Percentiles rank a stretch among this genome's conserved stretches.
phyloP scores from a whole-genome alignment of 768 basidiomycete genomes.

The Gautieria morchelliformis region DNA sequence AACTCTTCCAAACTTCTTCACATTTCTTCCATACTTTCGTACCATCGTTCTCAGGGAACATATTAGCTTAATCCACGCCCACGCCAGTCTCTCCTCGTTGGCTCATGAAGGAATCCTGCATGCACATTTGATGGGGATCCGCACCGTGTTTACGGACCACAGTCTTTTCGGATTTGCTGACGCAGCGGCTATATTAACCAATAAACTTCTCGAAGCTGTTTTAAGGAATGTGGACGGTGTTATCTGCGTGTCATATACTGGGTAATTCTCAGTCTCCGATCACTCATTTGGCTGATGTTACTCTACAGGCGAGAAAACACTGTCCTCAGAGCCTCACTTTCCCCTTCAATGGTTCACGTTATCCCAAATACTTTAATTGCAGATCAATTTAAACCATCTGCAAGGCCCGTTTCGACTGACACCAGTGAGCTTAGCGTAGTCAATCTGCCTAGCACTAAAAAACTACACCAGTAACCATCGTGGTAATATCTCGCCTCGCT shows the following conservation, averaged over 20 bases:
- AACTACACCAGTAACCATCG: slow-evolving; percentile 64
- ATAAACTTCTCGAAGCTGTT: slow-evolving; percentile 84
- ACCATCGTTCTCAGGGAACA: slow-evolving; percentile 81
- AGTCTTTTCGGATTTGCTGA: slow-evolving; percentile 95
- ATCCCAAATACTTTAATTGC: slow-evolving; percentile 90
- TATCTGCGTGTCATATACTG: slow-evolving; percentile 94
- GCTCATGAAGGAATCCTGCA: slow-evolving; percentile 92
- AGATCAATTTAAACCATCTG: slow-evolving; percentile 70
- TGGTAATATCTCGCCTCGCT: slow-evolving; percentile 81
- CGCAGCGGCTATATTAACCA: slow-evolving; percentile 93
- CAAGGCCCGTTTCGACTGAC: slow-evolving; percentile 33
- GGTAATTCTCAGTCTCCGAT: slow-evolving; percentile 38
- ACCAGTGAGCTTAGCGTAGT: slow-evolving; percentile 38
- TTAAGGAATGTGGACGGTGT: slow-evolving; percentile 88
- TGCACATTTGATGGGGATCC: slow-evolving; percentile 74
- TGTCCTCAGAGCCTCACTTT: slow-evolving; percentile 66
- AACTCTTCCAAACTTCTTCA: slow-evolving; percentile 89
- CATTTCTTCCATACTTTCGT: slow-evolving; percentile 85
- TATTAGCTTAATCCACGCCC: slow-evolving; percentile 82
- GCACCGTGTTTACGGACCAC: slow-evolving; percentile 95
- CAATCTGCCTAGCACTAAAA: neutral
- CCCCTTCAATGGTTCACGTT: slow-evolving; percentile 63
- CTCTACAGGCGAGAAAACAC: slow-evolving; percentile 89
- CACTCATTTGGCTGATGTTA: neutral
- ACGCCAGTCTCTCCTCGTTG: slow-evolving; percentile 82